These are phyloP conservation scores for Ophiosphaerella narmari DNA, from an alignment of 2,329 filamentous ascomycete genomes.

Conservation along the genomic window DNA sequence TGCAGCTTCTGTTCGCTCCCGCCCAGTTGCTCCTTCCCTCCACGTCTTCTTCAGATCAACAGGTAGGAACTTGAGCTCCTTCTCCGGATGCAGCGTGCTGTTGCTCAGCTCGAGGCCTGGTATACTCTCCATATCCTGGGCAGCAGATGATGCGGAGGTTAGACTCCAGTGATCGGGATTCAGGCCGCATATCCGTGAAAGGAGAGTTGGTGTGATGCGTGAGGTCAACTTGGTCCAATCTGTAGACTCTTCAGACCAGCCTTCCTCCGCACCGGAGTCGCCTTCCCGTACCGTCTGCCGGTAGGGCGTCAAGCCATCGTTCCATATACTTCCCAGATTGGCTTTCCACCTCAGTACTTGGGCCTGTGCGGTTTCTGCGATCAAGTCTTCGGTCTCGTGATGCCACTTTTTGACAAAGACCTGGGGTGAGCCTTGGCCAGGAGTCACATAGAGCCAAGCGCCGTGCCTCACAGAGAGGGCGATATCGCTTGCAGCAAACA, in stretches of 20 bases:
- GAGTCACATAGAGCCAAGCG: constrained; percentile 62
- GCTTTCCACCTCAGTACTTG: constrained; percentile 57
- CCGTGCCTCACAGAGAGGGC: constrained; percentile 65
- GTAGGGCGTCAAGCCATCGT: constrained; percentile 56
- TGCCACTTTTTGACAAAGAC: constrained; percentile 65
- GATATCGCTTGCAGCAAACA: constrained; percentile 63
- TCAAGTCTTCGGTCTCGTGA: constrained; percentile 51
- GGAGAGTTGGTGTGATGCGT: constrained; percentile 53
- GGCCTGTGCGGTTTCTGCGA: constrained; percentile 48
- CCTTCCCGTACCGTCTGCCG: constrained; percentile 47
- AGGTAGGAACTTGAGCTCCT: constrained; percentile 59
- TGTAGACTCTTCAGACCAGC: constrained; percentile 48
- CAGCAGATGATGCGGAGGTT: constrained; percentile 62
- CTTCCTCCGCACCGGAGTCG: constrained; percentile 34
- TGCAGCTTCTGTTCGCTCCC: constrained; percentile 65
- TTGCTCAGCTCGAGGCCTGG: constrained; percentile 56
- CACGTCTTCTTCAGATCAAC: constrained; percentile 67
- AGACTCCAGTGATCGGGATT: constrained; percentile 58
- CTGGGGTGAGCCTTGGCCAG: constrained; percentile 41
- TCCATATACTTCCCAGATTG: constrained; percentile 62
- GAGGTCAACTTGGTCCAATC: constrained; percentile 61
- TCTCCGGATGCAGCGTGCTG: constrained; percentile 38
- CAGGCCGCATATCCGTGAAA: constrained; percentile 57
- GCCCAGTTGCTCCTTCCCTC: constrained; percentile 63
- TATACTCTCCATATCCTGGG: constrained; percentile 62